Evolutionary conservation across 345 rosid species (phyloP).

Genomic region (Salix udensis): DNA sequence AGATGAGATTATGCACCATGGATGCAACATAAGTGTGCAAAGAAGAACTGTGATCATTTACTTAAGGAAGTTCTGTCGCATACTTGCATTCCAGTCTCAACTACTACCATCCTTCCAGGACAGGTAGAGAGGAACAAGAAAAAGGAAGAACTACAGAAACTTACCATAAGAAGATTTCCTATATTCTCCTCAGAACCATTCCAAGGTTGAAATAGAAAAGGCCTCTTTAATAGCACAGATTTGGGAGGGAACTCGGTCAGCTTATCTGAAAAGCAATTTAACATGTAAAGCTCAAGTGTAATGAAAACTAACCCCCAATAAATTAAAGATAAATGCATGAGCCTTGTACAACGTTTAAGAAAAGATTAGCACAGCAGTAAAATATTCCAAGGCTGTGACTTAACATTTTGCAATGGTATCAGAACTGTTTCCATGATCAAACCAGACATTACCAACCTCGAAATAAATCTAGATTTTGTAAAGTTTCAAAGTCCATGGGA

Average conservation of each 20-base stretch:
- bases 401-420: background rate
- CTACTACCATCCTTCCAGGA: background rate
- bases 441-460: constrained; percentile 48
- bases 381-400: background rate
- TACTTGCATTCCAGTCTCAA: constrained; percentile 1
- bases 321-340: background rate
- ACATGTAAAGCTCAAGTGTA: constrained; percentile 7
- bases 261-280: constrained; percentile 44
- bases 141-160: constrained; percentile 16
- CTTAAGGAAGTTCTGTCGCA: background rate
- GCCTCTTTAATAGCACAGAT: constrained; percentile 55
- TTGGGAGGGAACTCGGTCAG: constrained; percentile 61
- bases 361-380: background rate
- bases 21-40: background rate
- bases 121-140: background rate
- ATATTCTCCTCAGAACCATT: constrained; percentile 70
- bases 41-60: background rate
- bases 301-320: constrained; percentile 8
- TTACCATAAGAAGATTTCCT: constrained; percentile 91
- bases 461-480: constrained; percentile 67
- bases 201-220: constrained; percentile 77
- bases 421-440: background rate
- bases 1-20: background rate
- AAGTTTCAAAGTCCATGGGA: constrained; percentile 65
- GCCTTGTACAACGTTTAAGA: background rate